Conservation (phyloP, 805 yeast genomes). For the Yamadazyma kitorensis region DNA sequence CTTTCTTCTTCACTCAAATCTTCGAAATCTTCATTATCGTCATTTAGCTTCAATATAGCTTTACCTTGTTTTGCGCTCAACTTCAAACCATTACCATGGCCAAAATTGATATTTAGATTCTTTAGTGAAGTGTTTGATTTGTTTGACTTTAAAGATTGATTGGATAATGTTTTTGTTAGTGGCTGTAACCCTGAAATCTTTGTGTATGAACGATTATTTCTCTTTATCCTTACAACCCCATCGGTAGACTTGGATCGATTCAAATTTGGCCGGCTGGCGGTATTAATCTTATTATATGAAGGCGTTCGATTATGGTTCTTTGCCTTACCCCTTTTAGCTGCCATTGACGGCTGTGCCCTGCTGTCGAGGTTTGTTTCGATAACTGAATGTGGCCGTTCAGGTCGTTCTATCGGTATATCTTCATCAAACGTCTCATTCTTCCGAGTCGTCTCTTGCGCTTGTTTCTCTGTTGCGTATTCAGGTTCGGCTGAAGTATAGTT, state of each 20-base stretch:
- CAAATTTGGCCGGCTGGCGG: slow-evolving; percentile 25
- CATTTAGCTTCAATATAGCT: slow-evolving; percentile 39
- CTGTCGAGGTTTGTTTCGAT: too few species aligned
- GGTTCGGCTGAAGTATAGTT: too few species aligned
- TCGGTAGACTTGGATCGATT: slow-evolving; percentile 42
- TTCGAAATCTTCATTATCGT: slow-evolving; percentile 39
- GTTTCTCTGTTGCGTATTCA: too few species aligned
- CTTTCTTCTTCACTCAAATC: slow-evolving; percentile 26
- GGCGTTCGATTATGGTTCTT: slow-evolving; percentile 23
- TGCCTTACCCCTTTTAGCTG: slow-evolving; percentile 1
- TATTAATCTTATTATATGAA: slow-evolving; percentile 23
- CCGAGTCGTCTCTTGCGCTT: too few species aligned
- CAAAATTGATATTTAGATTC: slow-evolving; percentile 17
- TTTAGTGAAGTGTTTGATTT: slow-evolving; percentile 34
- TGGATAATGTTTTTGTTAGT: slow-evolving; percentile 31
- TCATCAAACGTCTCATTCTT: too few species aligned
- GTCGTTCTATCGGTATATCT: too few species aligned
- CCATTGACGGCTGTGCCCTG: neutral
- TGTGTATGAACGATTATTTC: slow-evolving; percentile 37
- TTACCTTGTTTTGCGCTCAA: slow-evolving; percentile 35
- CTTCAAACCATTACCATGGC: slow-evolving; percentile 27
- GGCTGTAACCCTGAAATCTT: slow-evolving; percentile 37
- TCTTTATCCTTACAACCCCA: slow-evolving; percentile 27
- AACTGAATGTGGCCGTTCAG: too few species aligned
- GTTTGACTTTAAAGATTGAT: slow-evolving; percentile 27